Percentiles rank a stretch among this genome's conserved stretches.
Conservation (phyloP, 148 eudicot species). For the Fallopia convolvulus region DNA sequence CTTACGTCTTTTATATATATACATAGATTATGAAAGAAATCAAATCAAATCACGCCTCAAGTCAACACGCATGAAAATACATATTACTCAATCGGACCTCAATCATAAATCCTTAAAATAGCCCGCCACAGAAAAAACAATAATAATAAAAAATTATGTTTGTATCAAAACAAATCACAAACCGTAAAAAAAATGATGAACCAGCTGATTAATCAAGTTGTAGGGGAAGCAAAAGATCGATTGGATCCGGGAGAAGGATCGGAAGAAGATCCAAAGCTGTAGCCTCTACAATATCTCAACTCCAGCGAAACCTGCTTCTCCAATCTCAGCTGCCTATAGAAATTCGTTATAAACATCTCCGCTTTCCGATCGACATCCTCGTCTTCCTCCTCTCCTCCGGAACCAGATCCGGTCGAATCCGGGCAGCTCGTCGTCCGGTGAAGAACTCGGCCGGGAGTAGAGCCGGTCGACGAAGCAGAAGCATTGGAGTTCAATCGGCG, state of each 20-base stretch:
- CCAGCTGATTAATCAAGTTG: not conserved
- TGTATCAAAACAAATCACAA: too few species aligned
- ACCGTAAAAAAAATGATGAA: too few species aligned
- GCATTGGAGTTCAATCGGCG: not conserved
- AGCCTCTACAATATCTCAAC: conserved; percentile 21
- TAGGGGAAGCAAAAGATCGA: not conserved
- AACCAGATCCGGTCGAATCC: not conserved
- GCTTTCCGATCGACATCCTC: conserved; percentile 27
- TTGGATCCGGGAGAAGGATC: not conserved
- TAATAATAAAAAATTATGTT: too few species aligned
- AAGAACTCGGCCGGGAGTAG: conserved; percentile 15
- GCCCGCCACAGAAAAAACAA: too few species aligned
- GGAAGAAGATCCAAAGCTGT: conserved; percentile 7
- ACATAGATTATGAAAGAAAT: too few species aligned
- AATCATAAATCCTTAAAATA: too few species aligned
- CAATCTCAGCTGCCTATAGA: conserved; percentile 19
- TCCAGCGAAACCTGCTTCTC: conserved; percentile 33
- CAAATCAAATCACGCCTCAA: too few species aligned
- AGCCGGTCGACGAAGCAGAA: conserved; percentile 1
- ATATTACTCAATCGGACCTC: too few species aligned
- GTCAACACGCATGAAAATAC: too few species aligned
- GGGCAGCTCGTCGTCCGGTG: conserved; percentile 25
- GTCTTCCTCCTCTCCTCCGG: conserved; percentile 5
- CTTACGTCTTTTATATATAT: too few species aligned
- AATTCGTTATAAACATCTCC: conserved; percentile 28